Evolutionary conservation across 208 protist species (phyloP).

Genomic region (Wallacemonas sp.): DNA sequence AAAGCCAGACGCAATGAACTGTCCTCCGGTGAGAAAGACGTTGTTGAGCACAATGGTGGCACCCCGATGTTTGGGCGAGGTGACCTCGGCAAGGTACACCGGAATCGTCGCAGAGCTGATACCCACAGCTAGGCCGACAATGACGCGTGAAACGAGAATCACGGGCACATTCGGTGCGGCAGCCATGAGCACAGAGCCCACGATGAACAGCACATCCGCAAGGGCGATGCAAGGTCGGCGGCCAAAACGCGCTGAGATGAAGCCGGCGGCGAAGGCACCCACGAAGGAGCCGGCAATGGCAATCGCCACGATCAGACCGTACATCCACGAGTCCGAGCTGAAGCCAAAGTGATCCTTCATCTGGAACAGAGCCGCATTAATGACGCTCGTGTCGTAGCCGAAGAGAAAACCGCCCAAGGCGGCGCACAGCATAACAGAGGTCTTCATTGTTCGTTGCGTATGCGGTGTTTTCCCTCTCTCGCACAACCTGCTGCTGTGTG

Average conservation of each 20-base stretch:
- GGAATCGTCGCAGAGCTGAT: constrained; percentile 89
- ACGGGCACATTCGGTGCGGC: constrained; percentile 55
- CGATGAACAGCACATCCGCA: constrained; percentile 79
- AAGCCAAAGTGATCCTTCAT: constrained; percentile 91
- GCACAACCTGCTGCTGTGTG: neutral
- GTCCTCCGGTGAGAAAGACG: constrained; percentile 82
- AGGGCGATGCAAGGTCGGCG: constrained; percentile 70
- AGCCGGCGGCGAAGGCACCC: constrained; percentile 72
- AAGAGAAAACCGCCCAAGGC: constrained; percentile 91
- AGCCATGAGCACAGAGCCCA: constrained; percentile 78
- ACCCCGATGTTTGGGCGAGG: constrained; percentile 68
- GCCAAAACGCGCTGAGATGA: constrained; percentile 71
- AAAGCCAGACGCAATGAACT: constrained; percentile 80
- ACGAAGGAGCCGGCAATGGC: constrained; percentile 82
- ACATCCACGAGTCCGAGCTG: constrained; percentile 70
- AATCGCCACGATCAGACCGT: constrained; percentile 84
- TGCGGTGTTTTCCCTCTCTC: neutral
- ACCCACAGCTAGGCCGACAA: constrained; percentile 88
- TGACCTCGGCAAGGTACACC: constrained; percentile 90
- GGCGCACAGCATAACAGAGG: constrained; percentile 74
- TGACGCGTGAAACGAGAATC: constrained; percentile 72
- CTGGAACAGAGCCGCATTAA: constrained; percentile 90
- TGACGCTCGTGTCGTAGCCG: constrained; percentile 92
- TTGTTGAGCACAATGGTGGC: constrained; percentile 89
- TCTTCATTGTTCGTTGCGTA: constrained; percentile 26